These are phyloP conservation scores for Tricholoma matsutake DNA, from an alignment of 768 basidiomycete genomes.

Conservation along the genomic window DNA sequence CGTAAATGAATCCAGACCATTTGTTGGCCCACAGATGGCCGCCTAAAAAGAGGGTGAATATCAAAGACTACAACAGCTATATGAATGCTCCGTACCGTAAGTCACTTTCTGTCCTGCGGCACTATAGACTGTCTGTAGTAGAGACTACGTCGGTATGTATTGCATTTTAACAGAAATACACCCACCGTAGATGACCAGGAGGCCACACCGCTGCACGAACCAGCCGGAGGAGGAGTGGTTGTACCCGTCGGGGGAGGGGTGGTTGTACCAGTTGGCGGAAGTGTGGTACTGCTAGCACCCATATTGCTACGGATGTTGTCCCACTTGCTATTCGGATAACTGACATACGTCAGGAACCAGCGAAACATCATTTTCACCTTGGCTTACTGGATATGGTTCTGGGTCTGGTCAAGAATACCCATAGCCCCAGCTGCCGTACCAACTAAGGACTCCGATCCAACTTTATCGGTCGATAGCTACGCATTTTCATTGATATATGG, in stretches of 20 bases:
- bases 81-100: constrained; percentile 35
- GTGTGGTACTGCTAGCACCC: no score
- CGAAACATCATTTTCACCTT: background rate
- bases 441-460: constrained; percentile 61
- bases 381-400: constrained; percentile 61
- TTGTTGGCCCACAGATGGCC: constrained; percentile 62
- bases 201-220: no score
- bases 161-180: background rate
- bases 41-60: constrained; percentile 22
- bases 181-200: constrained; percentile 46
- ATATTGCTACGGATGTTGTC: constrained; percentile 69
- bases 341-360: constrained; percentile 17
- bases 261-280: no score
- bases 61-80: background rate
- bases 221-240: no score
- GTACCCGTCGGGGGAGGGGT: no score
- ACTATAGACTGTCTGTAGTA: constrained; percentile 39
- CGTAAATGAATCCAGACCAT: constrained; percentile 41
- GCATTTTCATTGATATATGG: background rate
- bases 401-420: constrained; percentile 55
- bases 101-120: constrained; percentile 42
- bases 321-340: constrained; percentile 68
- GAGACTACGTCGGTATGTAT: background rate
- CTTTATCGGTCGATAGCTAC: constrained; percentile 58
- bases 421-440: constrained; percentile 43